Base-by-base conservation (phyloP, 208 protist species). In the Leishmania guyanensis region DNA sequence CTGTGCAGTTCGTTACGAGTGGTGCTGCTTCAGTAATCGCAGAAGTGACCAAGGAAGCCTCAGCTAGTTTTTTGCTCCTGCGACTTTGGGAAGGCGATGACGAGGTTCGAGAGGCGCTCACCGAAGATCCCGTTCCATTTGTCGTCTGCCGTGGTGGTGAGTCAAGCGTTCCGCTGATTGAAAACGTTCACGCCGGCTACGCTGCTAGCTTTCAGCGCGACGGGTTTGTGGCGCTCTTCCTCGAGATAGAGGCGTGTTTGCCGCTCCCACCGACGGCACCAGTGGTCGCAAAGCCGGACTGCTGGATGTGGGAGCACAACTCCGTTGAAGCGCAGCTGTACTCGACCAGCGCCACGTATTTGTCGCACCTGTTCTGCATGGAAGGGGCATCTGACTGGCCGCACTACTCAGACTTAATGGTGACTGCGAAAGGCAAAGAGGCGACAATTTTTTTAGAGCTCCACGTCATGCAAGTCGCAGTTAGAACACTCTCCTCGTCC, bases 401-500 rank as follows among this genome's bases (percentile, higher is more conserved):
- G 54, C 90, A 92, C 60, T 93, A 84, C 60, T 96, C 91, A 22
- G 74, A 89, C 50, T 88, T 97, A 58, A 84, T 88, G 73, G 91
- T 91, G 22, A 86, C 83, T 5, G 91, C 90, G 17, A 90, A 88
- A 39, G 86, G 85, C 8, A 90, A 93, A 56, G 85, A 91, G 50
- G 88, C 86, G 58, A 90, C 90, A 5, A 89, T 96, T 51, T 96
- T 97, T 78, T 84, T 97, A 20, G 92, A 97, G 80, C 76, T 94
- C 3, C 89, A 93, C 75, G 86, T 96, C 26, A 60, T 88, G 14
- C 80, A 89, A 77, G 66, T 89, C 48, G 68, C 68, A 22, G 82
- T 71, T 14, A 77, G 81, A 60, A 73, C 66, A 0, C 65, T 84
- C 12, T 88, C 85, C 43, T 79, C 79, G 71, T 81, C 79, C 5